phyloP scores from a whole-genome alignment of 148 eudicot species.

The Rheum nobile region DNA sequence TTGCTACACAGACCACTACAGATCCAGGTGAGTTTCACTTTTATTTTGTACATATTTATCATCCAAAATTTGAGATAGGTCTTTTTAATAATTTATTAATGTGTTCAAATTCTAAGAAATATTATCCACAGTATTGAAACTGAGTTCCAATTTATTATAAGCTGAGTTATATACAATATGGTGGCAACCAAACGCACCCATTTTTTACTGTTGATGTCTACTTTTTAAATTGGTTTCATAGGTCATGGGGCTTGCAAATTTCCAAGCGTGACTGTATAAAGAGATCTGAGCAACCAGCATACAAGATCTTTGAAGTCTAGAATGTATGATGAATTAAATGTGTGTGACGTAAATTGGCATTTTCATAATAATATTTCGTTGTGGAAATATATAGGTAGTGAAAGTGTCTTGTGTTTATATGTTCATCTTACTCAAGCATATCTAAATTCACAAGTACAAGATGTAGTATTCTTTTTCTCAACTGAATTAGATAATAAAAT shows the following conservation, averaged over 20 bases:
- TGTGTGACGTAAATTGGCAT: not conserved
- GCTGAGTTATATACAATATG: no score
- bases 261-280: constrained; percentile 36
- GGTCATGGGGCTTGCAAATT: constrained; percentile 45
- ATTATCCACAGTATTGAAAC: no score
- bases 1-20: constrained; percentile 44
- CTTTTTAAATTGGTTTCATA: constrained; percentile 2
- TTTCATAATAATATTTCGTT: not conserved
- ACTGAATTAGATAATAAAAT: not conserved
- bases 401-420: not conserved
- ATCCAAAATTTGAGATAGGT: not conserved
- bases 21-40: constrained; percentile 50
- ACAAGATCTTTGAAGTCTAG: not conserved
- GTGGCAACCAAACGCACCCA: no score
- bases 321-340: not conserved
- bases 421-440: not conserved
- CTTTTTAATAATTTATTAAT: no score
- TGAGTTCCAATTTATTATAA: no score
- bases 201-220: not conserved
- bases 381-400: not conserved
- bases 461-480: not conserved
- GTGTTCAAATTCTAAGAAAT: no score
- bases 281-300: not conserved
- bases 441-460: not conserved
- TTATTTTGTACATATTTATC: not conserved